Evolutionary conservation across 257 asterid genomes (phyloP).

Genomic region (Primulina tabacum): DNA sequence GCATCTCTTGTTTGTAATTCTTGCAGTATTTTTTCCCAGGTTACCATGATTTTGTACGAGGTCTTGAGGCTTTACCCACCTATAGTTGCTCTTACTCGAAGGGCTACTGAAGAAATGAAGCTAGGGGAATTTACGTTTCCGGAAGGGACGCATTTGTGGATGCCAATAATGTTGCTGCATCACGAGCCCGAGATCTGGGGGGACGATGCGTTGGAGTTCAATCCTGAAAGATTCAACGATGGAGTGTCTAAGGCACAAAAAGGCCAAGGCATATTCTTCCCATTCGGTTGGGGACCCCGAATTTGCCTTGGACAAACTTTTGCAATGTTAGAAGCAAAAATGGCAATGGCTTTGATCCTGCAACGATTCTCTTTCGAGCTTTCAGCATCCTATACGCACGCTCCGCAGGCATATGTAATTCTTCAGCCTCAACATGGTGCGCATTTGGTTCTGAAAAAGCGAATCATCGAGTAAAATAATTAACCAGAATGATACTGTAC

Average conservation of each 20-base stretch:
- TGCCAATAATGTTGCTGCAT: conserved; percentile 3
- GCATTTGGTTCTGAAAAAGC: neutral
- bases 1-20: too few species aligned
- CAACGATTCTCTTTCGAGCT: neutral
- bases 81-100: neutral
- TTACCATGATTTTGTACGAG: neutral
- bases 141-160: neutral
- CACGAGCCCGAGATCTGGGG: conserved; percentile 21
- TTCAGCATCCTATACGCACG: neutral
- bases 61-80: conserved; percentile 23
- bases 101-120: neutral
- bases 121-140: conserved; percentile 16
- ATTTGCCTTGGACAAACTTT: conserved; percentile 6
- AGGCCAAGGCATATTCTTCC: neutral
- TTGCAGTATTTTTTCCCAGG: neutral
- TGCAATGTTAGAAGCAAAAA: neutral
- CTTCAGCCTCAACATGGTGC: neutral
- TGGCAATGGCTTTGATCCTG: neutral
- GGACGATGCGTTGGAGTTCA: conserved; percentile 16
- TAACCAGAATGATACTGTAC: too few species aligned
- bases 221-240: conserved; percentile 16
- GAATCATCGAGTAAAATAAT: too few species aligned
- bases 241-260: conserved; percentile 13
- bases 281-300: conserved; percentile 25
- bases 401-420: neutral